Evolutionary conservation across 2,329 filamentous ascomycete genomes (phyloP).

Genomic region (Zopfia rhizophila): DNA sequence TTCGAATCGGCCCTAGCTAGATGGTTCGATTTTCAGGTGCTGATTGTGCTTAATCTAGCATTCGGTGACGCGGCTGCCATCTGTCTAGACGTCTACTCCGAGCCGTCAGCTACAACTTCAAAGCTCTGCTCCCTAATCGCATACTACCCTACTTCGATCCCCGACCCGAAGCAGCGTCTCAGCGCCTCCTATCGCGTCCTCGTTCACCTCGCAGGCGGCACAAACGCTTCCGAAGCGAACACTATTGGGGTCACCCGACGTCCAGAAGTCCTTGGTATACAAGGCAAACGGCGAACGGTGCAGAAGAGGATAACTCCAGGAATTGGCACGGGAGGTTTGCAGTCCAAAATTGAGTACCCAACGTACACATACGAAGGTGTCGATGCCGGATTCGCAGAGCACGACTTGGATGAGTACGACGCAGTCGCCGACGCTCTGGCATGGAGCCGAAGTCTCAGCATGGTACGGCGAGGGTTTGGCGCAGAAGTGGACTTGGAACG

Average conservation of each 20-base stretch:
- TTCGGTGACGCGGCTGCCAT: constrained; percentile 70
- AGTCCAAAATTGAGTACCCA: constrained; percentile 54
- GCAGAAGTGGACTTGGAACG: constrained; percentile 59
- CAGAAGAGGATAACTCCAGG: constrained; percentile 62
- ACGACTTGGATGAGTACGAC: constrained; percentile 74
- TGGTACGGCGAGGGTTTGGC: constrained; percentile 69
- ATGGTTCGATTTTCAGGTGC: background rate
- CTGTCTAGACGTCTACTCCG: constrained; percentile 67
- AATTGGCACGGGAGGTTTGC: constrained; percentile 60
- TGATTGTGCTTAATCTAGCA: constrained; percentile 60
- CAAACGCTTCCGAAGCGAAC: constrained; percentile 42
- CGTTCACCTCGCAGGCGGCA: constrained; percentile 65
- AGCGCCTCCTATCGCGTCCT: constrained; percentile 60
- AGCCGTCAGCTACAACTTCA: constrained; percentile 60
- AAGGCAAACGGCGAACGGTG: constrained; percentile 60
- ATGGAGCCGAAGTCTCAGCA: constrained; percentile 72
- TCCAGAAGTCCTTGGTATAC: constrained; percentile 64
- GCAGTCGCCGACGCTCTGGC: constrained; percentile 72
- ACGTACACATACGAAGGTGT: constrained; percentile 66
- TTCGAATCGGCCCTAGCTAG: background rate
- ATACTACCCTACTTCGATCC: constrained; percentile 71
- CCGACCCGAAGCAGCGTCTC: constrained; percentile 59
- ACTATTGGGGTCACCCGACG: constrained; percentile 61
- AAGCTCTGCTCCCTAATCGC: constrained; percentile 69
- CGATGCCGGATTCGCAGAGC: constrained; percentile 75